Conservation (phyloP, 2,329 filamentous ascomycete genomes). For the Exophiala sp. region DNA sequence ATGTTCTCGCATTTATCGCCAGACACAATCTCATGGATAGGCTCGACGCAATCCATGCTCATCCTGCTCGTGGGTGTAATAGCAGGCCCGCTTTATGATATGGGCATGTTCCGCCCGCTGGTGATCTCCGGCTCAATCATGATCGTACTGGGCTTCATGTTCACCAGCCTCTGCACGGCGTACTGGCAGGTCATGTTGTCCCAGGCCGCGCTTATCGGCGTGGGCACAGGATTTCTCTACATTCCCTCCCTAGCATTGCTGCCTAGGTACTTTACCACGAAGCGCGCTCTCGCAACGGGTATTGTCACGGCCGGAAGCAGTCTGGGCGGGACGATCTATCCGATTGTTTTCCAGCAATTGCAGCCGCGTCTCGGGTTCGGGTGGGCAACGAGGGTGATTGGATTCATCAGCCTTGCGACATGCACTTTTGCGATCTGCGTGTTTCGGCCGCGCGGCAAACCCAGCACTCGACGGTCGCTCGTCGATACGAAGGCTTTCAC, state of each 20-base stretch:
- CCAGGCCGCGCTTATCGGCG: slow-evolving; percentile 52
- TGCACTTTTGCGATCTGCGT: neutral
- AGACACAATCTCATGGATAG: slow-evolving; percentile 48
- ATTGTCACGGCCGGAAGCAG: slow-evolving; percentile 18
- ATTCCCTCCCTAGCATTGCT: slow-evolving; percentile 45
- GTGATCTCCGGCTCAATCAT: slow-evolving; percentile 26
- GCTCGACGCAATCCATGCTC: slow-evolving; percentile 46
- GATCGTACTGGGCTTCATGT: slow-evolving; percentile 35
- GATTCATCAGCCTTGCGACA: slow-evolving; percentile 5
- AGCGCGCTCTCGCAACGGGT: slow-evolving; percentile 15
- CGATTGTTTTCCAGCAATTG: slow-evolving; percentile 44
- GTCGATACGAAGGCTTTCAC: neutral
- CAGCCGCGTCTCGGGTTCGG: slow-evolving; percentile 51
- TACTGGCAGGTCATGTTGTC: slow-evolving; percentile 56
- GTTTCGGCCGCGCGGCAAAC: neutral
- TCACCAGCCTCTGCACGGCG: slow-evolving; percentile 36
- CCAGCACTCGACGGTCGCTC: neutral
- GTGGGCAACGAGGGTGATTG: slow-evolving; percentile 42
- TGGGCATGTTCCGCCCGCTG: slow-evolving; percentile 37
- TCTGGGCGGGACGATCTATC: slow-evolving; percentile 6
- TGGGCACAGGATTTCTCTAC: slow-evolving; percentile 47
- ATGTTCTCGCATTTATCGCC: slow-evolving; percentile 31
- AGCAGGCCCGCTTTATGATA: slow-evolving; percentile 42
- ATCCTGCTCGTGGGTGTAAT: slow-evolving; percentile 42
- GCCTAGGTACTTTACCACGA: slow-evolving; percentile 50